A percentile compares a stretch with the other conserved stretches of the same genome.
These are phyloP conservation scores for Uromyces viciae-fabae DNA, from an alignment of 1,284 basidiomycete species.

Conservation along the genomic window DNA sequence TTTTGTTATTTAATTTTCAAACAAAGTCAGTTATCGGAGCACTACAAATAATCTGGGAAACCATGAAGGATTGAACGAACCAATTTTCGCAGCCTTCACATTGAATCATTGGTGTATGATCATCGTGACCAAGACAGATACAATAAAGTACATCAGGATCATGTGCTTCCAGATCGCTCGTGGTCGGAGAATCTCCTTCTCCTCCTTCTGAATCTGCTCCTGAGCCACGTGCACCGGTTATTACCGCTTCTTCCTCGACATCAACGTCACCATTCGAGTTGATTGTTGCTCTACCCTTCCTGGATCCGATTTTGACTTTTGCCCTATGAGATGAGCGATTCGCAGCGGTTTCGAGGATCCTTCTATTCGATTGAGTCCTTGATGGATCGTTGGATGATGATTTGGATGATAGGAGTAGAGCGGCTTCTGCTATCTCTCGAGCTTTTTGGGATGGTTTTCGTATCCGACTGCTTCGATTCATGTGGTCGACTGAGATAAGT, in stretches of 20 bases:
- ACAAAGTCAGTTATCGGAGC: too few species aligned
- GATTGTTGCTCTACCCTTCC: slow-evolving; percentile 32
- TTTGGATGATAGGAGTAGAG: slow-evolving; percentile 12
- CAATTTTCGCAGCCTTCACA: slow-evolving; percentile 70
- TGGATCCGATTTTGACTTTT: slow-evolving; percentile 35
- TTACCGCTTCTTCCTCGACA: slow-evolving; percentile 27
- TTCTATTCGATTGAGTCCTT: not conserved
- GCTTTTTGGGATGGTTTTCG: slow-evolving; percentile 43
- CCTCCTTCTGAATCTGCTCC: not conserved
- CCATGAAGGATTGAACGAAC: slow-evolving; percentile 56
- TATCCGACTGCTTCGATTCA: slow-evolving; percentile 39
- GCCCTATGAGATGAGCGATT: not conserved
- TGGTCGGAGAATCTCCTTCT: not conserved
- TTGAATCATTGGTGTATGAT: slow-evolving; percentile 69
- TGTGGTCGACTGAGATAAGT: too few species aligned
- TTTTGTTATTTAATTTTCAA: too few species aligned
- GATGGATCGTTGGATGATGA: slow-evolving; percentile 16
- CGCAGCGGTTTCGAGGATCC: not conserved
- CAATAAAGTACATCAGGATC: slow-evolving; percentile 32
- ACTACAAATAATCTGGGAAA: not conserved
- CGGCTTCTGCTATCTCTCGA: slow-evolving; percentile 38
- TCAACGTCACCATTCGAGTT: slow-evolving; percentile 32
- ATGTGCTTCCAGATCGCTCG: not conserved
- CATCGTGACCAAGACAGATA: slow-evolving; percentile 59
- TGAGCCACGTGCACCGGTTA: not conserved